phyloP scores from a whole-genome alignment of 2,329 filamentous ascomycete genomes.

The Graphium sp. region DNA sequence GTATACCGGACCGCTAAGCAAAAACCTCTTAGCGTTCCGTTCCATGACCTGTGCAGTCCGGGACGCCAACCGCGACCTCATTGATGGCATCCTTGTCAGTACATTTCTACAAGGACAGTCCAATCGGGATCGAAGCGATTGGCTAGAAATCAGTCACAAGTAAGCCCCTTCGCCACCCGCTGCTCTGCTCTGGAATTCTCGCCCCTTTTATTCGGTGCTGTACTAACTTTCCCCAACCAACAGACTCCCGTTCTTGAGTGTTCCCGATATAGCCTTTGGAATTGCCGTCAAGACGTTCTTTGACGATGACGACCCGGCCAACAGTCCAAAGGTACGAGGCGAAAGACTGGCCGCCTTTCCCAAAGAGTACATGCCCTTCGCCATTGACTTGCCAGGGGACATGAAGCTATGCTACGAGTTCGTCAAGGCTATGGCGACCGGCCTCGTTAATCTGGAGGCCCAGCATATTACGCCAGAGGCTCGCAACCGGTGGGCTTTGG shows the following conservation, averaged over 20 bases:
- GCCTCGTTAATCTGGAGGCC: too few species aligned
- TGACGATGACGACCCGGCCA: slow-evolving; percentile 48
- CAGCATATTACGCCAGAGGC: too few species aligned
- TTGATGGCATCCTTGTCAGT: slow-evolving; percentile 67
- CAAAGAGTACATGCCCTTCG: slow-evolving; percentile 36
- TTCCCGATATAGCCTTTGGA: slow-evolving; percentile 59
- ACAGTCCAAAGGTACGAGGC: slow-evolving; percentile 29
- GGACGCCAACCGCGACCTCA: slow-evolving; percentile 60
- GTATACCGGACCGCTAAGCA: slow-evolving; percentile 86
- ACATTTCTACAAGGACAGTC: slow-evolving; percentile 72
- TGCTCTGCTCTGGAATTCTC: not conserved
- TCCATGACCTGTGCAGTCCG: slow-evolving; percentile 69
- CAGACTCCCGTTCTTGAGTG: slow-evolving; percentile 49
- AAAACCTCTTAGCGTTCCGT: slow-evolving; percentile 74
- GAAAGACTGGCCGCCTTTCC: slow-evolving; percentile 32
- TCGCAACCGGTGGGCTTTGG: too few species aligned
- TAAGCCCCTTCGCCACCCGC: slow-evolving; percentile 22
- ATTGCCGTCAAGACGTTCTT: slow-evolving; percentile 69
- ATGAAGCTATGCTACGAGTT: slow-evolving; percentile 39
- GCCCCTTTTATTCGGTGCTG: not conserved
- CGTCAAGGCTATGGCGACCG: slow-evolving; percentile 38
- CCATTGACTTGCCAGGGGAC: slow-evolving; percentile 41
- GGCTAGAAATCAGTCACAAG: slow-evolving; percentile 54
- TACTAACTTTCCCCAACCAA: slow-evolving; percentile 2
- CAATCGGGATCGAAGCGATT: slow-evolving; percentile 50